These are phyloP conservation scores for Peterozyma xylosa DNA, from an alignment of 805 yeast species.

Conservation along the genomic window DNA sequence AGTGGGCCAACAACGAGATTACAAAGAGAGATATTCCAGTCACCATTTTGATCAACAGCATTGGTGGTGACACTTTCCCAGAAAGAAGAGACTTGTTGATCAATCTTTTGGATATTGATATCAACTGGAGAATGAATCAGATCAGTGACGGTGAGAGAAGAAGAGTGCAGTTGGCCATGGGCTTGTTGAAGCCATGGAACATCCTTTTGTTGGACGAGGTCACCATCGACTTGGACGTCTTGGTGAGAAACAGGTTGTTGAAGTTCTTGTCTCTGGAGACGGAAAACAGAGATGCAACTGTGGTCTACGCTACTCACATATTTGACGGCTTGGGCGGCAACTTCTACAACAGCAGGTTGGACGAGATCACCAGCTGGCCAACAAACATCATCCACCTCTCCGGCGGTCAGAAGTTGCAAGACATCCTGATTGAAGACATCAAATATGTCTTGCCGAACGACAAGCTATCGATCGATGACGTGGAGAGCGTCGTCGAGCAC, in stretches of 20 bases:
- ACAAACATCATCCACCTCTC: conserved; percentile 73
- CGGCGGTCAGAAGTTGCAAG: conserved; percentile 47
- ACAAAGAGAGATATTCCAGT: conserved; percentile 92
- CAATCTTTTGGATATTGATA: conserved; percentile 75
- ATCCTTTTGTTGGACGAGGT: conserved; percentile 88
- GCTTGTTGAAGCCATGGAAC: conserved; percentile 85
- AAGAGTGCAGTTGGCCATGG: conserved; percentile 92
- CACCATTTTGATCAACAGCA: conserved; percentile 62
- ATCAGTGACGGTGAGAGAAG: conserved; percentile 94
- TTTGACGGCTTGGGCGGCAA: conserved; percentile 80
- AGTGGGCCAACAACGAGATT: conserved; percentile 91
- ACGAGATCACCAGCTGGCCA: conserved; percentile 52
- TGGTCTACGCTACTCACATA: conserved; percentile 92
- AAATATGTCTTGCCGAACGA: conserved; percentile 15
- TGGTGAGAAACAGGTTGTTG: conserved; percentile 73
- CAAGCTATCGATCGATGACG: conserved; percentile 13
- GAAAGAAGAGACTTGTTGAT: conserved; percentile 75
- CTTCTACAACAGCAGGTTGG: neutral
- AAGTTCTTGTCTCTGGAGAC: conserved; percentile 73
- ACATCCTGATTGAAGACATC: conserved; percentile 23
- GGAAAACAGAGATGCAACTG: conserved; percentile 56
- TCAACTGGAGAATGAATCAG: conserved; percentile 86
- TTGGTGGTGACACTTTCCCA: conserved; percentile 68
- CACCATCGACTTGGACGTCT: conserved; percentile 91
- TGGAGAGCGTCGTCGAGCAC: conserved; percentile 13